Evolutionary conservation across 345 rosid species (phyloP), one percentile per base, ranked within the genome.

Genomic region (Rubroshorea leprosula): DNA sequence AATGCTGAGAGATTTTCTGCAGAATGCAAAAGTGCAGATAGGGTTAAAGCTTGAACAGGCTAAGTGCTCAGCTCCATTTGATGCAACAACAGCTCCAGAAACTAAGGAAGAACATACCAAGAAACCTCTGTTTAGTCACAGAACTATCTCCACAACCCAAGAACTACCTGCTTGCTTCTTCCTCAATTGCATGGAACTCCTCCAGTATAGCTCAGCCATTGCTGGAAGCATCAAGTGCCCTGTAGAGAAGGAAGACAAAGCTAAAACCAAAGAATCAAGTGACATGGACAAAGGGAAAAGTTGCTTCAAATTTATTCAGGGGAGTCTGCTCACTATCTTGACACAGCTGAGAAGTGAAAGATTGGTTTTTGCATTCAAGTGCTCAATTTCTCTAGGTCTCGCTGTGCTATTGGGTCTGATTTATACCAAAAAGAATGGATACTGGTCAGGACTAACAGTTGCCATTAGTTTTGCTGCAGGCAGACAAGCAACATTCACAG

Each of bases 371-470:
- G 90, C 89, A 4, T 16, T 77, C 27, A 92, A 80, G 74, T 72
- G 80, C 61, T 83, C 90, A 19, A 68, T 86, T 23, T 74, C 95
- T 15, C 60, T 89, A 52, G 93, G 96, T 21, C 79, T 92, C 0
- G 82, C 98, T 1, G 76, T 79, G 59, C 68, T 83, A 0, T 74
- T 89, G 6, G 98, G 98, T 14, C 60, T 85, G 16, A 47, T 77
- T 0, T 92, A 83, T 61, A 86, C 82, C 78, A 84, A 80, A 49
- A 65, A 82, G 14, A 75, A 89, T 29, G 95, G 87, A 10, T 78
- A 66, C 43, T 92, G 98, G 98, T 81, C 98, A 38, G 96, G 87
- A 54, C 71, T 92, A 17, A 86, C 95, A 0, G 74, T 92, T 19
- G 90, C 96, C 1, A 66, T 89, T 58, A 83, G 89, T 64, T 47